These are phyloP conservation scores for Cryptococcus floricola DNA, from an alignment of 1,284 basidiomycete species.

Conservation along the genomic window DNA sequence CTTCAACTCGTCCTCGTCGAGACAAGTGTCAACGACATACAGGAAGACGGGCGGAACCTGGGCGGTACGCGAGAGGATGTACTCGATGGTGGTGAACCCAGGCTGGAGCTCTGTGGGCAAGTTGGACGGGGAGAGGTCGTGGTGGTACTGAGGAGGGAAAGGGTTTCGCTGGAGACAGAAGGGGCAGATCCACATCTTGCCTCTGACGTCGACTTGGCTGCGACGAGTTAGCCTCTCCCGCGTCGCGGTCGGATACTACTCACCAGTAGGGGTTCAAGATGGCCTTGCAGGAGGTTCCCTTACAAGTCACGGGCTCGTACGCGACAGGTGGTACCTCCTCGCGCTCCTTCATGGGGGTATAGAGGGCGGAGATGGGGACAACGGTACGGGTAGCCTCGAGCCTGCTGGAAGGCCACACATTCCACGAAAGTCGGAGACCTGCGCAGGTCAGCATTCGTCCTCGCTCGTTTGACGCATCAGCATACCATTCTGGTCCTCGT, in stretches of 20 bases:
- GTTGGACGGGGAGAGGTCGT: slow-evolving; percentile 96
- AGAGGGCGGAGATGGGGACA: slow-evolving; percentile 95
- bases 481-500: slow-evolving; percentile 62
- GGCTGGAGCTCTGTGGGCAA: slow-evolving; percentile 91
- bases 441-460: not conserved
- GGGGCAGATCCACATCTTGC: slow-evolving; percentile 98
- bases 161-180: slow-evolving; percentile 96
- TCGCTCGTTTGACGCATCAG: not conserved
- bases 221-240: not conserved
- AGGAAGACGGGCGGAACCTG: slow-evolving; percentile 94
- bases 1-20: slow-evolving; percentile 94
- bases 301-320: slow-evolving; percentile 98
- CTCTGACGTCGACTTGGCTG: slow-evolving; percentile 97
- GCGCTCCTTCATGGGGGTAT: slow-evolving; percentile 91
- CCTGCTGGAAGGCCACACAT: slow-evolving; percentile 95
- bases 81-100: slow-evolving; percentile 99
- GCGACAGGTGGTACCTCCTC: slow-evolving; percentile 94
- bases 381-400: slow-evolving; percentile 98
- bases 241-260: slow-evolving; percentile 21
- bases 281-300: slow-evolving; percentile 84
- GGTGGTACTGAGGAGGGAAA: slow-evolving; percentile 92
- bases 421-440: slow-evolving; percentile 94
- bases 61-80: slow-evolving; percentile 86
- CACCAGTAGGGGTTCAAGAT: slow-evolving; percentile 97
- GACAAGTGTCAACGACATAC: slow-evolving; percentile 94